These are phyloP conservation scores for Scedosporium aurantiacum DNA, from an alignment of 2,329 filamentous ascomycete genomes.

Conservation along the genomic window DNA sequence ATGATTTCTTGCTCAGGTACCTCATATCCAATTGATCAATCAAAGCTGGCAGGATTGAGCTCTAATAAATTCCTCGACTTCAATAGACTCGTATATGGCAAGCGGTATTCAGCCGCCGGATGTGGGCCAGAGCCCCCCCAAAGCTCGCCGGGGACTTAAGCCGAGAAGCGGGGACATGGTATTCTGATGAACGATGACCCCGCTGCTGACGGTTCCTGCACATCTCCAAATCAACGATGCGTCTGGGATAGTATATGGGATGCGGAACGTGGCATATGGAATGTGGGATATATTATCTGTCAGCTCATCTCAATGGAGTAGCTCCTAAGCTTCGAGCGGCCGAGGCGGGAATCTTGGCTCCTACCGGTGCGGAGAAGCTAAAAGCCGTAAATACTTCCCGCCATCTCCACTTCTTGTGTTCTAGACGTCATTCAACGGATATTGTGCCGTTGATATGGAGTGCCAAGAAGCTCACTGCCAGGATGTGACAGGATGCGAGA, in stretches of 20 bases:
- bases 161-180: neutral
- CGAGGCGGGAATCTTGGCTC: neutral
- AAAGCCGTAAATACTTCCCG: neutral
- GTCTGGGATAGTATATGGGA: neutral
- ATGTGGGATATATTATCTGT: neutral
- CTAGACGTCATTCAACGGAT: neutral
- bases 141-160: neutral
- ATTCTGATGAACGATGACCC: neutral
- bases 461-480: neutral
- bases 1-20: neutral
- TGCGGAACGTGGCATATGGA: neutral
- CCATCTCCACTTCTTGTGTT: neutral
- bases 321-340: neutral
- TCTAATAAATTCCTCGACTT: neutral
- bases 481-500: neutral
- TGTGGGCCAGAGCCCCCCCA: neutral
- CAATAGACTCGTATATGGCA: neutral
- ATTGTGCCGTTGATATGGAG: neutral
- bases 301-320: neutral
- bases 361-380: neutral
- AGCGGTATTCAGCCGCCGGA: slow-evolving; percentile 3
- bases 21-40: slow-evolving; percentile 1
- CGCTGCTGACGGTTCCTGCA: neutral
- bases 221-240: neutral
- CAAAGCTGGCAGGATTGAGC: neutral